phyloP scores from a whole-genome alignment of 768 basidiomycete species.

The Dioszegia aurantiaca region DNA sequence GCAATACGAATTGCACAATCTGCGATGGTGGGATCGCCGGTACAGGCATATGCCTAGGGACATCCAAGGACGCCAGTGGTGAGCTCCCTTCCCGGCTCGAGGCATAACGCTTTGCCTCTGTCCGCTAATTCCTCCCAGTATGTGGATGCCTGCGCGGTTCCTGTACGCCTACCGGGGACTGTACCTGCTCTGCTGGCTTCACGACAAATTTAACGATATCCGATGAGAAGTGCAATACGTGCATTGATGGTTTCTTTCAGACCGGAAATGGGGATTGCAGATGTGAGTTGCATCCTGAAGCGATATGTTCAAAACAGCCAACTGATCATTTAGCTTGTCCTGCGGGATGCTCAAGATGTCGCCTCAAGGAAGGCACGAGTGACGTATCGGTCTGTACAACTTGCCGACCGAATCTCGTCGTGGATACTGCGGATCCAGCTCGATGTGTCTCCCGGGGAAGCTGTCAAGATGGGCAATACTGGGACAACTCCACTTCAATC shows the following conservation, averaged over 20 bases:
- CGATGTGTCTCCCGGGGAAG: slow-evolving; percentile 23
- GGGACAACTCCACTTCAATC: slow-evolving; percentile 19
- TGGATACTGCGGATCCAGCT: slow-evolving; percentile 27
- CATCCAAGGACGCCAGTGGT: slow-evolving; percentile 20
- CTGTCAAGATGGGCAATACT: slow-evolving; percentile 44
- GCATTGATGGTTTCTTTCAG: slow-evolving; percentile 39
- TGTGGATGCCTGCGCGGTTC: slow-evolving; percentile 46
- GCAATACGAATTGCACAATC: slow-evolving; percentile 28
- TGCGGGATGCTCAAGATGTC: slow-evolving; percentile 39
- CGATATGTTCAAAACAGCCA: background rate
- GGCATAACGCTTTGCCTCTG: background rate
- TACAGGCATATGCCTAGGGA: slow-evolving; percentile 43
- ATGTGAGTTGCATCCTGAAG: slow-evolving; percentile 25
- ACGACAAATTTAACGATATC: slow-evolving; percentile 22
- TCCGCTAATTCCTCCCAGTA: too few relatives aligned
- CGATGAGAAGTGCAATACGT: slow-evolving; percentile 31
- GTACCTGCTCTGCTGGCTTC: slow-evolving; percentile 47
- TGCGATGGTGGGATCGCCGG: slow-evolving; percentile 46
- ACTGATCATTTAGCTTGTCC: slow-evolving; percentile 40
- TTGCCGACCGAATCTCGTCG: slow-evolving; percentile 18
- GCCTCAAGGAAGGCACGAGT: slow-evolving; percentile 22
- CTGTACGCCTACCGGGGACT: slow-evolving; percentile 33
- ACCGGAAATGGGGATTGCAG: slow-evolving; percentile 31
- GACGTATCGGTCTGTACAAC: slow-evolving; percentile 27
- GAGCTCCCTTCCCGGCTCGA: background rate